Evolutionary conservation across 352 stramenopile species (phyloP), one percentile per base, ranked within the genome.

Genomic region (Globisporangium polare): DNA sequence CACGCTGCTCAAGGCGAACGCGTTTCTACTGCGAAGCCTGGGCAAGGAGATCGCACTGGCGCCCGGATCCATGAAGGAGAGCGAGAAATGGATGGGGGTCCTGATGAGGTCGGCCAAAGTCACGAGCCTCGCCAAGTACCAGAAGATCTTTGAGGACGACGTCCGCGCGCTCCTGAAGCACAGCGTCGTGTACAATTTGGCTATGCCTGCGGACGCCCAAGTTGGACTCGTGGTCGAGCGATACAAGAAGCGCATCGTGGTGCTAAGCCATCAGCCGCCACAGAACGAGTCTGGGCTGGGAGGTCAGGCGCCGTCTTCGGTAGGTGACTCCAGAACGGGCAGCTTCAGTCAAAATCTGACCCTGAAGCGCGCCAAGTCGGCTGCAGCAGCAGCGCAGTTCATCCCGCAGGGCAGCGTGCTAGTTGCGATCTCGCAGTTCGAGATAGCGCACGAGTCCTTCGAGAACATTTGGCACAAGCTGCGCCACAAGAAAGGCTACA

Each of bases 381-480:
- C 61, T 27, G 60, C 61, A 24, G 26, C 53, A 22, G 24, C n/a
- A 29, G 8, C 17, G 20, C 8, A 51, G 13, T 66, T 60, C 24
- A 77, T 90, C 6, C 81, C 81, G 37, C 59, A 68, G 35, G 81
- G 78, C 12, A 90, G 81, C 29, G 77, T 86, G 1, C 53, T 90
- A 15, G 66, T 89, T 6, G 76, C 66, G 0, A 77, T 89, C 52
- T 69, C 69, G 17, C 73, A 90, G 45, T 79, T 79, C 31, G 79
- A 70, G n/a, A 89, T 90, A 66, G 58, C 71, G 35, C 71, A 87
- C 59, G 77, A 90, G 53, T 83, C 81, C 35, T 86, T 79, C 41
- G 75, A 90, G 54, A 88, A 70, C 12, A 83, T 90, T 60, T 90
- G 81, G 81, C 79, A 90, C 57, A 71, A 72, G 13, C 35, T 90